Conservation (phyloP, 371 early-diverging fungal genomes). For the Rhizopus sp. region DNA sequence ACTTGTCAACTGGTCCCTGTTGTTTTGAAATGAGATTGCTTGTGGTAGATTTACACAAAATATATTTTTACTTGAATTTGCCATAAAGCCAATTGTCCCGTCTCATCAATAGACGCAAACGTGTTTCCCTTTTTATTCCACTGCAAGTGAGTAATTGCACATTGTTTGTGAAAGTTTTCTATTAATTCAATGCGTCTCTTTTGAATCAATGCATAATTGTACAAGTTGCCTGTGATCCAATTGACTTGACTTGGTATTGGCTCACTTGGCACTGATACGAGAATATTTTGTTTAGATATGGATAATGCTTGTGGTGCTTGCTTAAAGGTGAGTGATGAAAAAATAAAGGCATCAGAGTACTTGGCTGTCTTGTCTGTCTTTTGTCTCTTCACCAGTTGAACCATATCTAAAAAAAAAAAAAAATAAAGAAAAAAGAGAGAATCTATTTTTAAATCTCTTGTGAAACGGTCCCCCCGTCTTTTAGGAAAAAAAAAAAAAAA, state of each 20-base stretch:
- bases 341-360: slow-evolving; percentile 12
- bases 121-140: slow-evolving; percentile 50
- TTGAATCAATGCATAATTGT: slow-evolving; percentile 18
- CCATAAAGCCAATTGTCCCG: slow-evolving; percentile 48
- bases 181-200: slow-evolving; percentile 33
- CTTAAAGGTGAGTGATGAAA: slow-evolving; percentile 32
- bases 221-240: slow-evolving; percentile 32
- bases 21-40: neutral
- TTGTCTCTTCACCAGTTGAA: slow-evolving; percentile 1
- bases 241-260: slow-evolving; percentile 29
- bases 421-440: neutral
- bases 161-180: slow-evolving; percentile 38
- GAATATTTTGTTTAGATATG: slow-evolving; percentile 32
- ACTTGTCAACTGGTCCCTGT: slow-evolving; percentile 33
- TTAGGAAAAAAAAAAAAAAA: neutral
- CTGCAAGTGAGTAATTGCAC: slow-evolving; percentile 42
- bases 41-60: neutral
- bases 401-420: slow-evolving; percentile 2
- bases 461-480: too few relatives aligned
- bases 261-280: slow-evolving; percentile 30
- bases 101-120: slow-evolving; percentile 49
- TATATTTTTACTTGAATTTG: slow-evolving; percentile 34
- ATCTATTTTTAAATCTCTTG: too few relatives aligned
- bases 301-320: slow-evolving; percentile 36
- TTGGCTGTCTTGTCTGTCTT: slow-evolving; percentile 5